Conservation (phyloP, 108 stramenopile genomes). For the Cylindrotheca closterium region DNA sequence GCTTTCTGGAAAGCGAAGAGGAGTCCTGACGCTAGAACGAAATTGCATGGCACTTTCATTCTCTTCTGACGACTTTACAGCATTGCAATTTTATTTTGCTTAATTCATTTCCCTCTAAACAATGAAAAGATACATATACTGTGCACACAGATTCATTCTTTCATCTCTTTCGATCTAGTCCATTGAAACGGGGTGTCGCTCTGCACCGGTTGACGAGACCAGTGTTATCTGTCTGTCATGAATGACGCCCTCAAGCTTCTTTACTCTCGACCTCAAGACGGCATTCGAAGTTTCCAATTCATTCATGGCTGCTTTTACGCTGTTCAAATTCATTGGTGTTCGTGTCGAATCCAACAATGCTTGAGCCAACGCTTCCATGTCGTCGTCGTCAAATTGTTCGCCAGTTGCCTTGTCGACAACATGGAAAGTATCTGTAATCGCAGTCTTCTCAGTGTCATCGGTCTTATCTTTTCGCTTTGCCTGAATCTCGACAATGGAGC, state of each 20-base stretch:
- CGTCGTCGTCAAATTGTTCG: slow-evolving; percentile 55
- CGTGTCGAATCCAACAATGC: slow-evolving; percentile 51
- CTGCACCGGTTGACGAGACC: slow-evolving; percentile 6
- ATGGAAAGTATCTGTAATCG: slow-evolving; percentile 56
- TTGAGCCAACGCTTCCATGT: slow-evolving; percentile 49
- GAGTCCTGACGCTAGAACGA: too few relatives aligned
- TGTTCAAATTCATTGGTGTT: slow-evolving; percentile 46
- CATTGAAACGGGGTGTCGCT: slow-evolving; percentile 1
- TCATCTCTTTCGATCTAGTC: too few relatives aligned
- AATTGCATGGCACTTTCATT: too few relatives aligned
- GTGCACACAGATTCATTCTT: too few relatives aligned
- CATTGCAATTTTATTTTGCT: too few relatives aligned
- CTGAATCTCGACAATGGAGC: slow-evolving; percentile 60
- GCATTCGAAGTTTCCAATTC: slow-evolving; percentile 53
- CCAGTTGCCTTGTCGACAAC: slow-evolving; percentile 48
- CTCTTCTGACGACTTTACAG: too few relatives aligned
- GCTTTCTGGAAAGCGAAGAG: too few relatives aligned
- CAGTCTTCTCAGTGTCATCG: not conserved
- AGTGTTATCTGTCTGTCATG: slow-evolving; percentile 50
- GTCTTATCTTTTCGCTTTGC: slow-evolving; percentile 22
- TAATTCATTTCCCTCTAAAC: too few relatives aligned
- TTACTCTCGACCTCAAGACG: slow-evolving; percentile 41
- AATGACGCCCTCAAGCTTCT: slow-evolving; percentile 43
- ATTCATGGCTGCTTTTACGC: slow-evolving; percentile 43
- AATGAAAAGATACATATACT: too few relatives aligned